Conservation (phyloP, 1,284 basidiomycete species). For the Puccinia novopanici region DNA sequence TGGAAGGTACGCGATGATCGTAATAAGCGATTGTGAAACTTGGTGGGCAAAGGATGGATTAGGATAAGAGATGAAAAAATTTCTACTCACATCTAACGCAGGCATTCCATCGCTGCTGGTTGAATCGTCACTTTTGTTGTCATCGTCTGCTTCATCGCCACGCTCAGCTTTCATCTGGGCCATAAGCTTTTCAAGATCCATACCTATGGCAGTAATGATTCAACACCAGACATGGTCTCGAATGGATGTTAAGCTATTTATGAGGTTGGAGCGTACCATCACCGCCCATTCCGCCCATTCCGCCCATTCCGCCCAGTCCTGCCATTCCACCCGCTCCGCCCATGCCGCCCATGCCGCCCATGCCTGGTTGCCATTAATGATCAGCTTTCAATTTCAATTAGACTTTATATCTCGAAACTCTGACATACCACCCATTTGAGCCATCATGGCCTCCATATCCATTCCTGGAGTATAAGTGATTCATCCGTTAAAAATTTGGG, state of each 20-base stretch:
- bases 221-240: not conserved
- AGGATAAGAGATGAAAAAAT: not conserved
- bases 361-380: not conserved
- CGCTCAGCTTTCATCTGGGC: constrained; percentile 39
- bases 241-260: not conserved
- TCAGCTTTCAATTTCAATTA: not conserved
- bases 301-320: not conserved
- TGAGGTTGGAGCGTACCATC: constrained; percentile 11
- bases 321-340: not conserved
- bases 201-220: not conserved
- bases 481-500: not conserved
- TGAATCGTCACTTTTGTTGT: constrained; percentile 33
- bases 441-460: constrained; percentile 49
- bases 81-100: constrained; percentile 19
- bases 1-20: not conserved
- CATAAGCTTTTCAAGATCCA: constrained; percentile 43
- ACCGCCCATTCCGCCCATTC: not conserved
- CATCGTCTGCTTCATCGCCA: constrained; percentile 5
- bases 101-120: constrained; percentile 45
- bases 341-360: constrained; percentile 31
- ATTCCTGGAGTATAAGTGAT: constrained; percentile 25
- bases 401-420: not conserved
- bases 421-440: constrained; percentile 43
- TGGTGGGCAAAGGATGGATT: not conserved
- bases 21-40: not conserved